Evolutionary conservation across 306 rosid species (phyloP).

Genomic region (Ziziphus jujuba): DNA sequence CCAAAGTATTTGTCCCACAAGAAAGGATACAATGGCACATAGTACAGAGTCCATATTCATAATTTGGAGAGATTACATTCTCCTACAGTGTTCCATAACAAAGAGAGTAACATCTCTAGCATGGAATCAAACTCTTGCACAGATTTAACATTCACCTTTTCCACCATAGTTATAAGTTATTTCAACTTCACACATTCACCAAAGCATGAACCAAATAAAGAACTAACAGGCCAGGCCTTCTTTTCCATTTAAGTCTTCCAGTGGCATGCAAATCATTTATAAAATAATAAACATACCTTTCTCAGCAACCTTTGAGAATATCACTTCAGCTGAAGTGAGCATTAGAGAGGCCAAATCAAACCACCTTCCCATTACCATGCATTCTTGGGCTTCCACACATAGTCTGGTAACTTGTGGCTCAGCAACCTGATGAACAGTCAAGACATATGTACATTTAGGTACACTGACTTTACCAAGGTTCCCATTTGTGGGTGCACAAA

Average conservation of each 20-base stretch:
- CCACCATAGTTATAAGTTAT: too few species aligned
- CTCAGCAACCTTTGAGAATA: constrained; percentile 86
- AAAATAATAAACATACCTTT: constrained; percentile 54
- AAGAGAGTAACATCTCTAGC: too few species aligned
- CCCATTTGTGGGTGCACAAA: neutral
- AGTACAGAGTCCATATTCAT: too few species aligned
- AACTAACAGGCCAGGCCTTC: neutral
- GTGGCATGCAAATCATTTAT: neutral
- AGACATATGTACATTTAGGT: constrained; percentile 6
- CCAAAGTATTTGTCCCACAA: too few species aligned
- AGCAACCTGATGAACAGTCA: constrained; percentile 58
- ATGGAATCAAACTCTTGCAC: too few species aligned
- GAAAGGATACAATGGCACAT: too few species aligned
- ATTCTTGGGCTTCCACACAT: constrained; percentile 72
- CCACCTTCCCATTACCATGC: constrained; percentile 69
- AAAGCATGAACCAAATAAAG: neutral
- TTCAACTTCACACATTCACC: too few species aligned
- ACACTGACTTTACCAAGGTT: neutral
- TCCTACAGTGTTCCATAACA: too few species aligned
- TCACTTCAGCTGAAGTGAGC: constrained; percentile 86
- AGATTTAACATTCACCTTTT: too few species aligned
- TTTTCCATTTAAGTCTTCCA: neutral
- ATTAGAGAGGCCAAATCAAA: constrained; percentile 76
- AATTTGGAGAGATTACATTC: too few species aligned
- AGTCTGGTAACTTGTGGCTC: constrained; percentile 80